Evolutionary conservation across 805 yeast genomes (phyloP).

Genomic region (Zygosaccharomyces lentus): DNA sequence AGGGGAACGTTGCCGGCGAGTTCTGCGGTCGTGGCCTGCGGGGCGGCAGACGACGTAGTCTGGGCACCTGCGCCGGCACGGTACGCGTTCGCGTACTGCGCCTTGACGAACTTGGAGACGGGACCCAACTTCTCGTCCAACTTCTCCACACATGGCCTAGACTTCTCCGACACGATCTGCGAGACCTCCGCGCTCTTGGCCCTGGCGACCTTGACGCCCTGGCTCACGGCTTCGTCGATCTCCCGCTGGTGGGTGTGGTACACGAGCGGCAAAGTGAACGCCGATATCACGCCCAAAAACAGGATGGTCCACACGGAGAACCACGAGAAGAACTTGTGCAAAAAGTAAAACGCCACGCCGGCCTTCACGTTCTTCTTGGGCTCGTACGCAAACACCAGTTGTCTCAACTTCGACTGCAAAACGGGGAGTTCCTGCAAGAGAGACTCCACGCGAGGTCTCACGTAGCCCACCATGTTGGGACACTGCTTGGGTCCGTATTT

Average conservation of each 20-base stretch:
- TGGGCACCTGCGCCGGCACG: constrained; percentile 47
- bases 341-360: constrained; percentile 58
- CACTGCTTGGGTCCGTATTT: constrained; percentile 56
- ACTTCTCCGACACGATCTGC: constrained; percentile 49
- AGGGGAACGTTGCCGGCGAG: constrained; percentile 24
- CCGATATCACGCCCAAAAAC: constrained; percentile 50
- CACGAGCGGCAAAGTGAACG: constrained; percentile 72
- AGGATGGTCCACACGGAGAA: constrained; percentile 67
- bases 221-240: constrained; percentile 61
- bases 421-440: constrained; percentile 40
- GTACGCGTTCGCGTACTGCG: constrained; percentile 43
- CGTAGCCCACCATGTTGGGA: constrained; percentile 32
- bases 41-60: constrained; percentile 23
- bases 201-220: constrained; percentile 44
- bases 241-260: constrained; percentile 72
- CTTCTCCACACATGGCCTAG: constrained; percentile 55
- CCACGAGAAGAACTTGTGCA: constrained; percentile 70
- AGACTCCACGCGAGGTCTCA: constrained; percentile 32
- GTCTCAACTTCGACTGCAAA: constrained; percentile 51
- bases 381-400: constrained; percentile 61
- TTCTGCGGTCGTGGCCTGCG: constrained; percentile 3
- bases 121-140: constrained; percentile 63
- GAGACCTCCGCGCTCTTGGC: constrained; percentile 45
- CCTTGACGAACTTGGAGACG: constrained; percentile 53
- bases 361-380: constrained; percentile 69